A percentile compares a stretch with the other conserved stretches of the same genome.
Conservation (phyloP, 2,329 filamentous ascomycete species). For the Penicillium sp. region DNA sequence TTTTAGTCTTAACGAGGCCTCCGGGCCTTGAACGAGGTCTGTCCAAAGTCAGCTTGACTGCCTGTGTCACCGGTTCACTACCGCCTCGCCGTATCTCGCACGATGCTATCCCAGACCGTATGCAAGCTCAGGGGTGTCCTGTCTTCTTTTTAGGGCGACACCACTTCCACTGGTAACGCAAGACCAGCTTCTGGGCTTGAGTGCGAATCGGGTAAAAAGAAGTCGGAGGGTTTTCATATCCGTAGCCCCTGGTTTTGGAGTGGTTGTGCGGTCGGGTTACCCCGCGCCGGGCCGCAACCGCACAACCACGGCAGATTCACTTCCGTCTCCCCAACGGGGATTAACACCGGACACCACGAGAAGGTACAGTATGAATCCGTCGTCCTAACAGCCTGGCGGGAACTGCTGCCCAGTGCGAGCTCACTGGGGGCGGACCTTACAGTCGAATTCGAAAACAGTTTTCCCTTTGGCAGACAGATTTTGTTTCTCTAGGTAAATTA, state of each 20-base stretch:
- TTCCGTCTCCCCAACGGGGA: conserved; percentile 4
- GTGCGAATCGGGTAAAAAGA: conserved; percentile 14
- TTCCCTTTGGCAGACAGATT: too few relatives aligned
- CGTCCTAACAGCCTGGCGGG: conserved; percentile 3
- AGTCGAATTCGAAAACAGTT: too few relatives aligned
- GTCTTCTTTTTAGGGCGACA: conserved; percentile 12
- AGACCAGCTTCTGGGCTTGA: conserved; percentile 12
- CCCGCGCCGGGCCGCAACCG: not conserved
- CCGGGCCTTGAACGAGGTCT: conserved; percentile 5
- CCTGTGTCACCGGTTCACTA: conserved; percentile 12
- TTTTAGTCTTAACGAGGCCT: too few relatives aligned
- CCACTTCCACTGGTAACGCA: conserved; percentile 12
- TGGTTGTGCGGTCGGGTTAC: not conserved
- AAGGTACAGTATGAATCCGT: conserved; percentile 16
- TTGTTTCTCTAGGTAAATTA: too few relatives aligned
- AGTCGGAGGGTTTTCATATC: conserved; percentile 5
- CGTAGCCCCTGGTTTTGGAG: not conserved
- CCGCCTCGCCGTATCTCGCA: conserved; percentile 9
- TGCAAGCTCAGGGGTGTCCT: conserved; percentile 15
- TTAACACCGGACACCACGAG: conserved; percentile 16
- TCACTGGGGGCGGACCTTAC: too few relatives aligned
- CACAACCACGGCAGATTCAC: conserved; percentile 10
- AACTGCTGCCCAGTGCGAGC: too few relatives aligned
- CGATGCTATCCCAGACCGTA: conserved; percentile 13
- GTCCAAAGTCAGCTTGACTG: conserved; percentile 8